Base-by-base conservation (phyloP, 805 yeast genomes). In the Hemisphaericaspora nanyangensis region DNA sequence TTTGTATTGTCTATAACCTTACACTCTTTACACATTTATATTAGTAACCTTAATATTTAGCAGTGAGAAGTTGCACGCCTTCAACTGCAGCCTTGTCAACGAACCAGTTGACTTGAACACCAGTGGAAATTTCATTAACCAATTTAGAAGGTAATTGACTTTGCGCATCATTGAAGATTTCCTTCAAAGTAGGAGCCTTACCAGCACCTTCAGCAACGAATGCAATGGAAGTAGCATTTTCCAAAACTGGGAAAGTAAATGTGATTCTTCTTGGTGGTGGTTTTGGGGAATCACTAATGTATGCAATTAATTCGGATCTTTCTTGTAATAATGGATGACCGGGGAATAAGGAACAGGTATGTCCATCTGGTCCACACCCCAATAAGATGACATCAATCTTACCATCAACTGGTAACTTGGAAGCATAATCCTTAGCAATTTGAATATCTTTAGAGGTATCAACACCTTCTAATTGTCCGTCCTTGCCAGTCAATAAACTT, bases 291-390 rank as follows among this genome's bases (percentile, higher is more conserved):
- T 89, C 91, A 36, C 73, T 70, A 46, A 90, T 77, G 52, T 77
- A 63, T 7, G 90, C 78, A 41, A 89, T 81, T 30, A 62, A 60
- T 44, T 70, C 65, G 7, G 57, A 35, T 19, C 64, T 58, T 55
- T 83, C 91, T 27, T 72, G 47, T 40, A 89, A 69, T 51, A 87
- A 70, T 44, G 60, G 52, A 59, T 88, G 96, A 28, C 83, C 89
- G 10, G 96, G 96, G 76, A 89, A 89, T 46, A 89, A 69, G 1
- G 96, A 89, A 65, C 95, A 86, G 5, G 96, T 89, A 61, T 89
- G 97, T 28, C 96, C 97, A 55, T 89, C 97, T 26, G 96, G 96
- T 6, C 97, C 97, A 59, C 93, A 85, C 17, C 97, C 97, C 46
- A 89, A 71, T 40, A 88, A 65, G 17, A 89, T 66, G 50, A 88